Base-by-base conservation (phyloP, 495 filamentous ascomycete species). In the Thozetella sp. region DNA sequence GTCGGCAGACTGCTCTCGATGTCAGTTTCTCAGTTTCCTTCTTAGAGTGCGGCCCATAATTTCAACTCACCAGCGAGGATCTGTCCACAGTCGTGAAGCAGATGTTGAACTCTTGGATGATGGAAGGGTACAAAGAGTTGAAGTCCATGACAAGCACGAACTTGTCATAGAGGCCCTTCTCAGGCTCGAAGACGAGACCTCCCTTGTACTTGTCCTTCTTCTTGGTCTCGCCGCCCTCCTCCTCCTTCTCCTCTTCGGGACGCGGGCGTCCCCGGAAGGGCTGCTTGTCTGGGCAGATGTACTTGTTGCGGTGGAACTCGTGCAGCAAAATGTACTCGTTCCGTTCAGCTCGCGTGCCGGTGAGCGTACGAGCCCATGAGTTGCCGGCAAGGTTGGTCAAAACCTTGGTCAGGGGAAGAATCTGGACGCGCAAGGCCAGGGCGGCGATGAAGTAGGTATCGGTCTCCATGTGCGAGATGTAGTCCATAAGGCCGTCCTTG, bases 171-270 rank as follows among this genome's bases (percentile, higher is more conserved):
- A 99, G 82, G 10, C 96, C 95, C 71, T 91, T 97, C 72, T 98
- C 94, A 15, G 95, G 95, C 69, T 99, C 95, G 65, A 99, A 99
- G 59, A 99, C 95, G 45, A 99, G 83, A 80, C 95, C 95, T 67
- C 95, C 95, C 76, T 99, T 97, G 77, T 89, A 99, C 72, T 98
- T 99, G 72, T 99, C 95, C 71, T 97, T 99, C 83, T 97, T 99
- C 76, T 93, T 95, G 40, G 73, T 80, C 66, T 91, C 90, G 2
- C 78, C 84, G 1, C 89, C 92, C 23, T 91, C 90, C 22, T 86
- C 86, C 20, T 78, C 76, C 23, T 81, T 80, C 48, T 84, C 80
- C 27, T 88, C 88, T 22, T 90, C 86, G 13, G 76, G 78, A 63
- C 90, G 92, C 3, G 80, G 77, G 55, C 90, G 87, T 22, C 83